Conservation (phyloP, 495 filamentous ascomycete species). For the Filosporella fistucella region DNA sequence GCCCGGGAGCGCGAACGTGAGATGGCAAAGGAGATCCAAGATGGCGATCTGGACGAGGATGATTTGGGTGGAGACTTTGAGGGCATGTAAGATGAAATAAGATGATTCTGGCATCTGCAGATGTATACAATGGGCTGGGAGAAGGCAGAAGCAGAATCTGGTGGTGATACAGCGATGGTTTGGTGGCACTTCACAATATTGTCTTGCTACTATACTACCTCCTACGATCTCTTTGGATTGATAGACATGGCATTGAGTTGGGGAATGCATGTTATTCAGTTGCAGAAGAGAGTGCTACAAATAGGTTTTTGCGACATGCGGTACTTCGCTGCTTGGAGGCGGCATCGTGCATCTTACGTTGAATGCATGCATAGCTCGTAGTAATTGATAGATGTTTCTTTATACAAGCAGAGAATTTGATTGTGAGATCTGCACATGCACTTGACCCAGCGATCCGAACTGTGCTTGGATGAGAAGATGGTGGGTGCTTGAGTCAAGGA, state of each 20-base stretch:
- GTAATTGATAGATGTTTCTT: slow-evolving; percentile 22
- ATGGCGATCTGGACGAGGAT: slow-evolving; percentile 95
- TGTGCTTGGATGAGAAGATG: too few species aligned
- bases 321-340: background rate
- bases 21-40: slow-evolving; percentile 97
- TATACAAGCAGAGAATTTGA: background rate
- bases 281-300: slow-evolving; percentile 16
- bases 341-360: background rate
- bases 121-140: slow-evolving; percentile 5
- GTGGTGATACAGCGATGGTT: too few species aligned
- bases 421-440: background rate
- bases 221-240: slow-evolving; percentile 11
- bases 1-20: slow-evolving; percentile 93
- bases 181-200: slow-evolving; percentile 26
- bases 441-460: background rate
- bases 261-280: slow-evolving; percentile 4
- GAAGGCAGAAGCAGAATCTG: slow-evolving; percentile 3
- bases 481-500: too few species aligned
- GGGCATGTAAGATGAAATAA: slow-evolving; percentile 64
- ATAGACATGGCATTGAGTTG: slow-evolving; percentile 3
- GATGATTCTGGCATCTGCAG: background rate
- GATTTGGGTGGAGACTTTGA: slow-evolving; percentile 97
- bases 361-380: slow-evolving; percentile 3
- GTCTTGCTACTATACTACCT: slow-evolving; percentile 24
- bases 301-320: slow-evolving; percentile 14